Evolutionary conservation across 2,329 filamentous ascomycete genomes (phyloP), one percentile per base, ranked within the genome.

Genomic region (Akanthomyces dipterigenus): DNA sequence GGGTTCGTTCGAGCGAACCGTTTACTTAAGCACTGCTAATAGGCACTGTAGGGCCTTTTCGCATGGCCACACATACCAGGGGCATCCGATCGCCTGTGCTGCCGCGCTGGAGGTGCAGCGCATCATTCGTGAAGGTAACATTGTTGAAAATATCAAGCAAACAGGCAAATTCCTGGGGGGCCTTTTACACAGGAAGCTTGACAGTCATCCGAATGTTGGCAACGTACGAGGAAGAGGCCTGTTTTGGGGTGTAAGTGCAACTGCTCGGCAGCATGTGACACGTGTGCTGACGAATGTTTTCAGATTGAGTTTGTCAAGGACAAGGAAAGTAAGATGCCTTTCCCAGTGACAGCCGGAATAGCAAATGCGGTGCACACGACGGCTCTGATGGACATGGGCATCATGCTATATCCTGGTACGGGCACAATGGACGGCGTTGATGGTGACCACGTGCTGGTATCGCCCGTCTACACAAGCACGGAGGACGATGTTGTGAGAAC

Each of bases 401-500:
- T 77, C 4, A 78, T 80, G 60, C 77, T 88, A 3, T 82, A 68
- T 46, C 69, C 68, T 6, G 67, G 67, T 3, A 68, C 40, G 3
- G 69, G 68, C 3, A 69, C 66, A 1, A 63, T 63, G 20, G 64
- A 70, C 26, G 69, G 69, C 0, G 34, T 64, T 9, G 24, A 51
- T 0, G 68, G 69, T 8, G 69, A 70, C n/a, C 65, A 69, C 8
- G 63, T 68, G 12, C 54, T 68, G 9, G 55, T 70, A 9, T 64
- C 67, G 2, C 69, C 82, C 2, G 77, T 84, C 0, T 88, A 78
- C 63, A 79, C 61, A 69, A 73, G 11, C 68, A 73, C 49, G 68
- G 71, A 64, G 55, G 59, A 26, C 24, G 66, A 5, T 66, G 67
- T 70, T 11, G 49, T 58, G 20, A 43, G 63, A 2, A 69, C 69